phyloP scores from a whole-genome alignment of 768 basidiomycete genomes.

The Pisolithus marmoratus region DNA sequence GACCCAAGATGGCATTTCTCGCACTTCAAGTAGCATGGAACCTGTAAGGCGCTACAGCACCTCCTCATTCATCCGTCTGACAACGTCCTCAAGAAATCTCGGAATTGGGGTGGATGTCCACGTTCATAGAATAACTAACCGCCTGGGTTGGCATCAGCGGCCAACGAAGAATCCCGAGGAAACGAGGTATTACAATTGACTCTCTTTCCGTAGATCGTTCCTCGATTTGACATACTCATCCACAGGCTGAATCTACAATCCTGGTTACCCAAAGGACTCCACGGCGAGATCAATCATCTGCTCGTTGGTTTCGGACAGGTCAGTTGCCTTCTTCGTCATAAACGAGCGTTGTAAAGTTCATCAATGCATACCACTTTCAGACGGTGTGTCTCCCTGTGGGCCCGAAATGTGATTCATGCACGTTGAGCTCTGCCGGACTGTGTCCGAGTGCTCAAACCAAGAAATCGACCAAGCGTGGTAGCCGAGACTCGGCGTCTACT shows the following conservation, averaged over 20 bases:
- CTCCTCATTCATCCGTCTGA: neutral
- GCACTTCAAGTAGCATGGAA: constrained; percentile 82
- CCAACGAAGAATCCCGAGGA: constrained; percentile 84
- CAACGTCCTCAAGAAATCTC: constrained; percentile 48
- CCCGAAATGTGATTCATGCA: constrained; percentile 62
- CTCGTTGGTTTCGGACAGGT: constrained; percentile 88
- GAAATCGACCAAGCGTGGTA: constrained; percentile 12
- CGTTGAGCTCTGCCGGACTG: constrained; percentile 45
- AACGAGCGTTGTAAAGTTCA: neutral
- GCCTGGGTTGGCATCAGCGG: constrained; percentile 86
- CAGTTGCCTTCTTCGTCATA: constrained; percentile 3
- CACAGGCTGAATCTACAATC: constrained; percentile 70
- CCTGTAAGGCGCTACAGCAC: constrained; percentile 39
- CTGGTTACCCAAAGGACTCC: constrained; percentile 73
- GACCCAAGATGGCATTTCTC: constrained; percentile 95
- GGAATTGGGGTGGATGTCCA: constrained; percentile 97
- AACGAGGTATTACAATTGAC: constrained; percentile 53
- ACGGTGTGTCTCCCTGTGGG: constrained; percentile 60
- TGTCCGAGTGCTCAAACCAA: constrained; percentile 61
- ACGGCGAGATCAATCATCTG: constrained; percentile 71
- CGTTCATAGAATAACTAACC: constrained; percentile 91
- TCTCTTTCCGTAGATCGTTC: neutral
- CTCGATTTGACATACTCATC: neutral
- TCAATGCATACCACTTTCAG: constrained; percentile 27
- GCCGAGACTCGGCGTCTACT: constrained; percentile 4